phyloP scores from a whole-genome alignment of 169 alveolate genomes.

The Plasmodium cynomolgi region DNA sequence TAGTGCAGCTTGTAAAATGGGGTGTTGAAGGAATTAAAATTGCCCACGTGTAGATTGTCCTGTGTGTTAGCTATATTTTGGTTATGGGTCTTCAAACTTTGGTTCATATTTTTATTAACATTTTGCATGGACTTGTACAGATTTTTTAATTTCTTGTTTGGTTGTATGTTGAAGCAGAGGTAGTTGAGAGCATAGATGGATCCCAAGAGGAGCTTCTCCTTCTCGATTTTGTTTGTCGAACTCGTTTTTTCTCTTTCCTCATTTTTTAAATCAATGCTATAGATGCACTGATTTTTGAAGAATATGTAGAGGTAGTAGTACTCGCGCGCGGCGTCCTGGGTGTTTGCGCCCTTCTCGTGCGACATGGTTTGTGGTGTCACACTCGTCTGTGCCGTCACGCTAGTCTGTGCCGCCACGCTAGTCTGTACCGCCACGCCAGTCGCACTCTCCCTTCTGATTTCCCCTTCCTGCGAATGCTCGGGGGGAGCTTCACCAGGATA shows the following conservation, averaged over 20 bases:
- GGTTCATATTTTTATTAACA: slow-evolving; percentile 29
- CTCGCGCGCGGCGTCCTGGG: slow-evolving; percentile 9
- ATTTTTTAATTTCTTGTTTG: slow-evolving; percentile 65
- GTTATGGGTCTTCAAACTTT: slow-evolving; percentile 14
- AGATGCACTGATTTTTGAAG: slow-evolving; percentile 67
- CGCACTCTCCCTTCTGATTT: background rate
- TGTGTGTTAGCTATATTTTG: slow-evolving; percentile 40
- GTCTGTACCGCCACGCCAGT: background rate
- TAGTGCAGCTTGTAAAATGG: slow-evolving; percentile 67
- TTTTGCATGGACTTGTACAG: slow-evolving; percentile 22
- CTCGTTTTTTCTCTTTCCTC: slow-evolving; percentile 36
- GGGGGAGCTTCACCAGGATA: background rate
- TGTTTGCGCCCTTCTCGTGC: slow-evolving; percentile 19
- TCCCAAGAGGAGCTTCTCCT: slow-evolving; percentile 49
- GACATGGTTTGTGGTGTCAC: background rate
- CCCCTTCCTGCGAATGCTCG: background rate
- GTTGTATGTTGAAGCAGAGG: slow-evolving; percentile 72
- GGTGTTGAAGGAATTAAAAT: slow-evolving; percentile 55
- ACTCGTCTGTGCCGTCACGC: background rate
- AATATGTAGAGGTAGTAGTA: slow-evolving; percentile 67
- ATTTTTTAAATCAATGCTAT: slow-evolving; percentile 39
- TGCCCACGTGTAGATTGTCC: slow-evolving; percentile 55
- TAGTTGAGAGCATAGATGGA: slow-evolving; percentile 71
- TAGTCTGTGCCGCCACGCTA: background rate
- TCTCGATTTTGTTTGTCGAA: slow-evolving; percentile 26